Base-by-base conservation (phyloP, 352 stramenopile genomes). In the Phytopythium litorale region DNA sequence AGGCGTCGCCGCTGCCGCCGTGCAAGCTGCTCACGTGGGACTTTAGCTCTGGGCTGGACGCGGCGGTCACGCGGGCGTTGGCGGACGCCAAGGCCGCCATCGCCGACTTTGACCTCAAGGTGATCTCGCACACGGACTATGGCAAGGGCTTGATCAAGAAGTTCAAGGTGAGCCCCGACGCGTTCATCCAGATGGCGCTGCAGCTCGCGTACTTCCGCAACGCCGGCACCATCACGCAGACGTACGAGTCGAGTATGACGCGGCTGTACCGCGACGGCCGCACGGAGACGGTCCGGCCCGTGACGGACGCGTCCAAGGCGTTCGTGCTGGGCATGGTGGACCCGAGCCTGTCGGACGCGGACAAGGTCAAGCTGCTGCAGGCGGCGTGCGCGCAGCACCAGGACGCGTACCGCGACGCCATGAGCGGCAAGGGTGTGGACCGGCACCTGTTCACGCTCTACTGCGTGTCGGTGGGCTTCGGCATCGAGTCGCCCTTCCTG, bases 231-330 rank as follows among this genome's bases (percentile, higher is more conserved):
- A 95, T 98, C 67, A 97, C 91, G 49, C 94, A 96, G 59, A 99
- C 96, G 7, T 99, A 99, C 72, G 97, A 99, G 76, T 97, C 96
- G 19, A 98, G 91, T 45, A 98, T 99, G 86, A 98, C 97, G 33
- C 87, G 96, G 23, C 69, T 96, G 53, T 99, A 98, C 79, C 83
- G 95, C 21, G 94, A 99, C 54, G 97, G 97, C 23, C 89, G 97
- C 32, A 99, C 97, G 0, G 93, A 97, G 64, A 96, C 89, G 13
- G 91, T 96, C n/a, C 87, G 89, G 40, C 81, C 94, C 7, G 91
- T 98, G 45, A 97, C 91, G 13, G 79, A 89, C 51, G 90, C 92
- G 51, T 97, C 84, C 23, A 94, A 91, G 65, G 88, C 68, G 6
- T 99, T 98, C 79, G 80, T 98, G 42, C 65, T 97, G 35, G 81